Base-by-base conservation (phyloP, 2,329 filamentous ascomycete species). In the Colletotrichum magnum region DNA sequence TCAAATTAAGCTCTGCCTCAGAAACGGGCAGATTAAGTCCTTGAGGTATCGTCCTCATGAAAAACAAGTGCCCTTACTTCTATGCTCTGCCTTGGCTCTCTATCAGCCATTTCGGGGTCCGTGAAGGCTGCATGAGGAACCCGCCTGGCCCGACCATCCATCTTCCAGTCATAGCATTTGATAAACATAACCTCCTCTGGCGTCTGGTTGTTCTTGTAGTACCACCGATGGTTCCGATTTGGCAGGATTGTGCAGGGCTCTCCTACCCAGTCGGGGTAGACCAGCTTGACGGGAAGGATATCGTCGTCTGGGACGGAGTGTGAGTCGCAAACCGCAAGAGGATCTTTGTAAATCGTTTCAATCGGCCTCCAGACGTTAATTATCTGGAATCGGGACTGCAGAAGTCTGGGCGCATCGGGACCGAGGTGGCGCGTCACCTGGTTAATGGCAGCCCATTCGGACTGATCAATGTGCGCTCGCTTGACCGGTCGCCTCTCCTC, bases 141-240 rank as follows among this genome's bases (percentile, higher is more conserved):
- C 18, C 58, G 18, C 18, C 60, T 36, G 6, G 60, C 60, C 6
- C 60, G 51, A 6, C 60, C 52, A 28, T 58, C 60, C 41, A 28
- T 39, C 52, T 58, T 64, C 52, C 60, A 93, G 77, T 91, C 89
- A 74, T 86, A 90, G 72, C 87, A 89, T 76, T 90, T 91, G 78
- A 91, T 88, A 43, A 90, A 74, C n/a, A 87, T 81, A 12, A 88
- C 85, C 77, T 90, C 83, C 6, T 85, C 78, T 0, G 87, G 86
- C 1, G 79, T 82, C 76, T 89, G 84, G 2, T 78, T 81, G 70
- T 82, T 81, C 71, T 86, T 82, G 75, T 85, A 89, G 73, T 84
- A 85, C 87, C 87, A 89, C 71, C 79, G 80, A 54, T 87, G 85
- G 1, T 18, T 32, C 15, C 45, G 45, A 10, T 48, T 57, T 1